Conservation (phyloP, 2,329 filamentous ascomycete species). For the Gaeumannomyces sp. region DNA sequence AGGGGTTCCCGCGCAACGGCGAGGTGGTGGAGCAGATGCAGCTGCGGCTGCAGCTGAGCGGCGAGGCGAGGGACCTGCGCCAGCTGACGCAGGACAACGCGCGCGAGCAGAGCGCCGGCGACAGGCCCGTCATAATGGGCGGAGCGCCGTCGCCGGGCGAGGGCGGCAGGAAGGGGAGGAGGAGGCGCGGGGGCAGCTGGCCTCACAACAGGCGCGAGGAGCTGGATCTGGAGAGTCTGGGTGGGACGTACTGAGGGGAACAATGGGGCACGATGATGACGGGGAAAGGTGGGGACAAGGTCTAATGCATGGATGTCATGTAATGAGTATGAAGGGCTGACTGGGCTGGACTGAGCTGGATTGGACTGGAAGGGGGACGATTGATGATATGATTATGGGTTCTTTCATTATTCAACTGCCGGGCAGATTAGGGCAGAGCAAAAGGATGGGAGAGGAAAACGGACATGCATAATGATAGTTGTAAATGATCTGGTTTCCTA, state of each 20-base stretch:
- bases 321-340: no score
- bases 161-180: background rate
- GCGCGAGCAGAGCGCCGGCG: background rate
- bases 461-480: no score
- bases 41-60: background rate
- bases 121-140: background rate
- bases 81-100: conserved; percentile 9
- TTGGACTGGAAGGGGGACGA: background rate
- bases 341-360: no score
- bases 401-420: background rate
- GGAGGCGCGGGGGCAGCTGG: conserved; percentile 3
- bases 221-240: background rate
- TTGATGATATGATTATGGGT: background rate
- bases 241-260: background rate
- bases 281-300: no score
- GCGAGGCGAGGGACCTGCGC: conserved; percentile 6
- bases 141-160: background rate
- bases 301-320: background rate
- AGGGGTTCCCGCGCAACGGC: background rate
- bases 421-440: background rate
- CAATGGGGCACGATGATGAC: background rate
- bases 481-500: no score
- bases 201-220: conserved; percentile 6
- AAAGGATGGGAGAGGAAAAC: background rate
- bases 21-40: background rate